Base-by-base conservation (phyloP, 352 stramenopile species). In the Pythium insidiosum region DNA sequence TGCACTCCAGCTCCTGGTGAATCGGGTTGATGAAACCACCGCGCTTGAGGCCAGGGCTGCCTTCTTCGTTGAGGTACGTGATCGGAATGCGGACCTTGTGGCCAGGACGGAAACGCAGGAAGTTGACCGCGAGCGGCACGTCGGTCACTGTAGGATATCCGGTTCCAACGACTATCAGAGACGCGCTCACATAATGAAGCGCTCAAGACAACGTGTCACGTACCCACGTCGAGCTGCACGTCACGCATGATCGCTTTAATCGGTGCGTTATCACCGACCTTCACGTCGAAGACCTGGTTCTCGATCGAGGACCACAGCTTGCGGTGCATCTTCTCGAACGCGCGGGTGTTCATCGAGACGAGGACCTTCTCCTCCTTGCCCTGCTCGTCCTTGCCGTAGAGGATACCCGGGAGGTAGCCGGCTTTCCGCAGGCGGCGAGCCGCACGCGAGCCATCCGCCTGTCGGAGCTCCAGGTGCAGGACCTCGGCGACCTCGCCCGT, bases 11-110 rank as follows among this genome's bases (percentile, higher is more conserved):
- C 35, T 88, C 63, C 56, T 92, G 79, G 63, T 84, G 53, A 43
- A 94, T 90, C 68, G 90, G 72, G 70, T 92, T 94, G 58, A 98
- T 95, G 58, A 91, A 98, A 28, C 90, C 90, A 52, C 91, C 89
- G 24, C 87, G 78, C 71, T 97, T 98, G 62, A 98, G 79, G n/a
- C 88, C 90, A 11, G 86, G 88, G 26, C 72, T 94, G 39, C 92
- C 83, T 73, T 98, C 92, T 44, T 95, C 73, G 53, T 98, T 98
- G 48, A 97, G 54, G 58, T 94, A 94, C 41, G 67, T 78, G 49
- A 98, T 79, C 22, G 93, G 93, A 51, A 98, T 95, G 29, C 78
- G 78, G 23, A 97, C 75, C 29, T 82, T 88, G 58, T 91, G 82
- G 15, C 78, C 84, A 5, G 89, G 76, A 58, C 95, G 88, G 62